phyloP scores from a whole-genome alignment of 768 basidiomycete genomes.

The Trametopsis cervina region DNA sequence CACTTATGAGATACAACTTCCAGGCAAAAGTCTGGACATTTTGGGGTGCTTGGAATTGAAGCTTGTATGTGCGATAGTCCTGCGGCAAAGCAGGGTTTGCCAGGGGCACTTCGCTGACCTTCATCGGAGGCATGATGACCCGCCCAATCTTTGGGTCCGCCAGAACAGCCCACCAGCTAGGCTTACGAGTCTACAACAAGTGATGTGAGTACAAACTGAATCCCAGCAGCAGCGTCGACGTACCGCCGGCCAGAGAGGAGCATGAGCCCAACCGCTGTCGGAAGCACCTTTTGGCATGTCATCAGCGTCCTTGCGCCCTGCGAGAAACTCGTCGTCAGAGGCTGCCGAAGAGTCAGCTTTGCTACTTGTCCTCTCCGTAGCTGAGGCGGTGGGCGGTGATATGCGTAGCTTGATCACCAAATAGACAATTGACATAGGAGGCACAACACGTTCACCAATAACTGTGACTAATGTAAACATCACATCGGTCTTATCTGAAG shows the following conservation, averaged over 20 bases:
- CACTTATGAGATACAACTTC: conserved; percentile 80
- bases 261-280: conserved; percentile 68
- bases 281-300: conserved; percentile 38
- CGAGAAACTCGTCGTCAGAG: conserved; percentile 62
- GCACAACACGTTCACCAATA: conserved; percentile 82
- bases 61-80: conserved; percentile 77
- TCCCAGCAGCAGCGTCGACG: conserved; percentile 22
- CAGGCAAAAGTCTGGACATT: conserved; percentile 81
- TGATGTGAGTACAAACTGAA: neutral
- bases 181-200: conserved; percentile 65
- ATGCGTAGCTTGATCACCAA: conserved; percentile 81
- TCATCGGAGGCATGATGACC: conserved; percentile 81
- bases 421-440: conserved; percentile 83
- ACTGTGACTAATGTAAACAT: conserved; percentile 37
- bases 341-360: conserved; percentile 37
- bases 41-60: conserved; percentile 93
- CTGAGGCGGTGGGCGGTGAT: conserved; percentile 37
- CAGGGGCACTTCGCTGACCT: conserved; percentile 72
- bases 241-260: conserved; percentile 89
- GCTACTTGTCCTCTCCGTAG: conserved; percentile 23
- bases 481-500: neutral
- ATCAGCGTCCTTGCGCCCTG: conserved; percentile 54
- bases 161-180: conserved; percentile 88
- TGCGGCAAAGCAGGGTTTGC: conserved; percentile 40
- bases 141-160: conserved; percentile 82